Base-by-base conservation (phyloP, 1,284 basidiomycete species). In the Ceratobasidium sp. region DNA sequence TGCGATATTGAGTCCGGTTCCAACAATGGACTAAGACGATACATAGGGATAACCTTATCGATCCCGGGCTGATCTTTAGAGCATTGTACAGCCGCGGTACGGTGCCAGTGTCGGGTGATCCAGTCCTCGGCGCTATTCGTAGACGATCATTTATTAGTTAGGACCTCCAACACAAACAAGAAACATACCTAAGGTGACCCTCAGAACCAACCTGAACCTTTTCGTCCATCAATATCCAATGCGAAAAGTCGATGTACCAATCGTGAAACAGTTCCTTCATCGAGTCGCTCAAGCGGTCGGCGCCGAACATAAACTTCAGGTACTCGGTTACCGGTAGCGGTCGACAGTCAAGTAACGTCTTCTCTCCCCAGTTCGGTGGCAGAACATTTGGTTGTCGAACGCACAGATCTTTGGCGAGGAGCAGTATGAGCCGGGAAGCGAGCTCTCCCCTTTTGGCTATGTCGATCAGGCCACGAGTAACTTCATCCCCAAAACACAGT, bases 41-140 rank as follows among this genome's bases (percentile, higher is more conserved):
- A 64, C 62, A 64, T 64, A 28, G 62, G 62, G 11, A 50, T 64
- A 23, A 64, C 6, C 30, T 64, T 64, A 18, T 50, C 46, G 47
- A 64, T 28, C 32, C 28, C 16, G 6, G 38, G 21, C 21, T 62
- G 59, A 14, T 21, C n/a, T 16, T 23, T 44, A n/a, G 18, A 47
- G n/a, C 62, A 64, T 28, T 64, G 62, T 18, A 64, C 26, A 5
- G 62, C 62, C 7, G 46, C 49, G 11, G 46, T 64, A 30, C 62
- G 62, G 2, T 23, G 21, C 62, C 62, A 64, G 21, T 11, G 44
- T 3, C 44, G 26, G 14, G 16, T n/a, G 23, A 64, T 44, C 62
- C 62, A 64, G 16, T 11, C 23, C 21, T 50, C 1, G 28, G 38
- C 32, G 5, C 62, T 50, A 30, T 13, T 21, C 18, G 26, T 2